Conservation (phyloP, 768 basidiomycete species). For the Mycena floridula region DNA sequence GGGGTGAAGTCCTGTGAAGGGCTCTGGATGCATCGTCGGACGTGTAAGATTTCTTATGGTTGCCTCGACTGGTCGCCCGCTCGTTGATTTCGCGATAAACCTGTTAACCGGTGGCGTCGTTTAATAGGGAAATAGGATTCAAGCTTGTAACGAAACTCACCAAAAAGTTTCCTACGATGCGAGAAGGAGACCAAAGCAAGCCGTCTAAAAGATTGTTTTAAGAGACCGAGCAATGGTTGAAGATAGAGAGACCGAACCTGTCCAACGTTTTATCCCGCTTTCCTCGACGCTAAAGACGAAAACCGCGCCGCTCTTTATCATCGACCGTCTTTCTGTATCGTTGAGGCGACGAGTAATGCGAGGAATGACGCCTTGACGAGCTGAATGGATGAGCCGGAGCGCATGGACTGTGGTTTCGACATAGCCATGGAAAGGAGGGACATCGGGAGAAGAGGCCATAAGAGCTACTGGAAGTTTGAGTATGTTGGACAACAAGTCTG, state of each 20-base stretch:
- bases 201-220: conserved; percentile 33
- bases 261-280: conserved; percentile 86
- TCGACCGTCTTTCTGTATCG: conserved; percentile 66
- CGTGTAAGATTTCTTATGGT: conserved; percentile 44
- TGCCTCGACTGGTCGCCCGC: conserved; percentile 50
- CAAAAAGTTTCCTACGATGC: conserved; percentile 81
- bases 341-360: conserved; percentile 80
- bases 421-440: conserved; percentile 70
- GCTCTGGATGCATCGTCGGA: conserved; percentile 39
- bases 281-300: conserved; percentile 89
- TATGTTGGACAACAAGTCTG: conserved; percentile 44
- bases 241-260: conserved; percentile 35
- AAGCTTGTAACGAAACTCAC: conserved; percentile 31
- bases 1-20: conserved; percentile 34
- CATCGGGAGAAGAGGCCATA: conserved; percentile 38
- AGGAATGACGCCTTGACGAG: conserved; percentile 71
- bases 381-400: conserved; percentile 77
- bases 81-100: conserved; percentile 80
- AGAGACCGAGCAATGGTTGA: conserved; percentile 10
- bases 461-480: conserved; percentile 44
- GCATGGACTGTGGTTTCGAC: conserved; percentile 80
- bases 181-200: conserved; percentile 75
- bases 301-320: conserved; percentile 64
- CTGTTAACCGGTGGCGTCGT: conserved; percentile 26
- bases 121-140: not conserved